phyloP scores from a whole-genome alignment of 2,329 filamentous ascomycete genomes.

The Didymellaceae sp. region DNA sequence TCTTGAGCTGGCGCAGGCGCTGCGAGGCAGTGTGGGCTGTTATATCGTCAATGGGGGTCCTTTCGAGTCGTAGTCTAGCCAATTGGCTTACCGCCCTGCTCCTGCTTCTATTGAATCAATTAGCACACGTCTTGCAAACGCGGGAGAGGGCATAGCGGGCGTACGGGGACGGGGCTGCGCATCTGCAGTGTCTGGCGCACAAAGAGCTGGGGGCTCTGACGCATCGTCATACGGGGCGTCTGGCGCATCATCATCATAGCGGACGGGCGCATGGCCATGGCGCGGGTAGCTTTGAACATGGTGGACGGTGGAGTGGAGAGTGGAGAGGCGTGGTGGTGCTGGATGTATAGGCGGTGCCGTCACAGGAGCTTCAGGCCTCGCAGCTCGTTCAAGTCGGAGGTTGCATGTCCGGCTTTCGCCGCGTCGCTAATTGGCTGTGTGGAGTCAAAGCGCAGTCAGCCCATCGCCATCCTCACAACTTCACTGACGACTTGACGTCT shows the following conservation, averaged over 20 bases:
- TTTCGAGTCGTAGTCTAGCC: conserved; percentile 11
- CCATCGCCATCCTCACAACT: conserved; percentile 40
- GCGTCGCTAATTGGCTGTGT: conserved; percentile 41
- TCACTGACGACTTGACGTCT: conserved; percentile 37
- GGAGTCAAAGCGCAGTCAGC: conserved; percentile 45
- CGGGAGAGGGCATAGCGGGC: conserved; percentile 43
- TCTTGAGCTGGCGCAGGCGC: conserved; percentile 86
- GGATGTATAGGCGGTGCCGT: conserved; percentile 38
- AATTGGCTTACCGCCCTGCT: conserved; percentile 64
- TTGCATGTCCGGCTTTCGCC: conserved; percentile 37
- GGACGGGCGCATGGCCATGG: conserved; percentile 50
- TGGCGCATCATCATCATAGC: conserved; percentile 49
- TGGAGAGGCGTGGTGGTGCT: conserved; percentile 29
- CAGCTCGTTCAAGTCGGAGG: conserved; percentile 30
- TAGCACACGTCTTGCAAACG: conserved; percentile 41
- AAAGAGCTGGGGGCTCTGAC: conserved; percentile 44
- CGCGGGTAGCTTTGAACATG: conserved; percentile 49
- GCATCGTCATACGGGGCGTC: conserved; percentile 49
- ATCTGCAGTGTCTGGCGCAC: conserved; percentile 57
- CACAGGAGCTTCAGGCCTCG: conserved; percentile 33
- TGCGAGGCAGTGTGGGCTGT: conserved; percentile 96
- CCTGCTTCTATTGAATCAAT: conserved; percentile 63
- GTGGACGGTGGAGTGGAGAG: conserved; percentile 29
- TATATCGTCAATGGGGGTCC: conserved; percentile 27
- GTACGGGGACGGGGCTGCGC: conserved; percentile 72